Evolutionary conservation across 306 rosid genomes (phyloP), one percentile per base, ranked within the genome.

Genomic region (Geum urbanum): DNA sequence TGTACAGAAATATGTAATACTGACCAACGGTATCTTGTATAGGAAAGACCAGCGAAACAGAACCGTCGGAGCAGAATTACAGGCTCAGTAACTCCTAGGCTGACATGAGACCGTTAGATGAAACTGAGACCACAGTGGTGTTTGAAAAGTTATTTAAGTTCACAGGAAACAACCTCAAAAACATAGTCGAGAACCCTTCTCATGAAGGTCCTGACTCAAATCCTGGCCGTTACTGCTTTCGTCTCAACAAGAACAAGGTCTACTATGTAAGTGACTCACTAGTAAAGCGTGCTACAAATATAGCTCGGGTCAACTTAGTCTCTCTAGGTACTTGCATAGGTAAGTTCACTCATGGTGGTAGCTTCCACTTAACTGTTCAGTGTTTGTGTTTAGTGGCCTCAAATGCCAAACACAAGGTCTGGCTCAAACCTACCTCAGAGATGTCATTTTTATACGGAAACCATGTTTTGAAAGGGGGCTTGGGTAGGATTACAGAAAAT

Each of bases 371-470:
- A 58, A 90, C 92, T 0, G 88, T 87, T 9, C 97, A 90, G 49
- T 83, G 90, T 10, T 71, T 90, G 12, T 76, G 80, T 59, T 43
- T 90, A 3, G 52, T 88, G 51, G 89, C 98, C 5, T 52, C 96
- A 24, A 88, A 94, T 37, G 95, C 97, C 7, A 90, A 85, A 66
- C 98, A 94, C 76, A 90, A 90, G 85, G 97, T 90, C 5, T 94
- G 96, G 97, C 95, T 94, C 69, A 90, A 94, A 52, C 89, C 96
- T 19, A 87, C 89, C 1, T 88, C 97, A 0, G 97, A 90, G 88
- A 90, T 90, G 98, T 83, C 92, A 0, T 90, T 85, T 65, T 18
- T 94, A 70, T 90, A 94, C 8, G 96, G 97, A 1, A 90, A 90
- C 70, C 97, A 90, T 50, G 97, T 94, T 32, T 69, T 94, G 78